Evolutionary conservation across 805 yeast genomes (phyloP).

Genomic region (Schizosaccharomyces octosporus): DNA sequence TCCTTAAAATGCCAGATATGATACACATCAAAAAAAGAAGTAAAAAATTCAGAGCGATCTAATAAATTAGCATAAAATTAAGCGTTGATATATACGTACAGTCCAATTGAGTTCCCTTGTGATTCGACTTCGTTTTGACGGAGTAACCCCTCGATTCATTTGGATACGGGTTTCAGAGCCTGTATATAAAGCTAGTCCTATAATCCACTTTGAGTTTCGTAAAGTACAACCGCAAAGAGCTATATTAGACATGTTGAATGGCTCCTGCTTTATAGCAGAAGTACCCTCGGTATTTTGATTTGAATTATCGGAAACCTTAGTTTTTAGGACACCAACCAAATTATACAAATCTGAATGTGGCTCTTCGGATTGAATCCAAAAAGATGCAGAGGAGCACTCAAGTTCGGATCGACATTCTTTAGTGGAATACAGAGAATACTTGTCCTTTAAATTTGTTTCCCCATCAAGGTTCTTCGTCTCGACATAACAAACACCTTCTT

Average conservation of each 20-base stretch:
- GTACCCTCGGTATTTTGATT: not conserved
- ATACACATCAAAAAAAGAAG: constrained; percentile 41
- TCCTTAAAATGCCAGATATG: constrained; percentile 44
- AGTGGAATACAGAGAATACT: constrained; percentile 30
- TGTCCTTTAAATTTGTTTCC: constrained; percentile 47
- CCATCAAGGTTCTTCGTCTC: constrained; percentile 54
- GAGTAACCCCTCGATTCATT: constrained; percentile 56
- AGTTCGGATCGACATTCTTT: constrained; percentile 26
- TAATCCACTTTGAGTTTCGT: constrained; percentile 52
- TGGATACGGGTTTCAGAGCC: constrained; percentile 55
- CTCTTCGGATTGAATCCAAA: constrained; percentile 44
- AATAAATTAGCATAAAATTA: not conserved
- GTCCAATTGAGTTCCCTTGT: constrained; percentile 42
- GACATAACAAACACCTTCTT: constrained; percentile 41
- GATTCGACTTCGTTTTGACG: constrained; percentile 43
- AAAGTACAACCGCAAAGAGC: constrained; percentile 48
- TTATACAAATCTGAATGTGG: constrained; percentile 40
- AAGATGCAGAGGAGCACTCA: constrained; percentile 32
- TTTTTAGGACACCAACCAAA: constrained; percentile 42
- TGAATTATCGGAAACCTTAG: constrained; percentile 13
- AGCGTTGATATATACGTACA: constrained; percentile 11
- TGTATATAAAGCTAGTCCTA: constrained; percentile 49
- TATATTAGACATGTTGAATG: constrained; percentile 36
- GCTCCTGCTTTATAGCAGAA: constrained; percentile 18
- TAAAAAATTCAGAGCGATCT: constrained; percentile 26